A percentile compares a stretch with the other conserved stretches of the same genome.
Evolutionary conservation across 345 rosid species (phyloP).

Genomic region (Syzygium oleosum): DNA sequence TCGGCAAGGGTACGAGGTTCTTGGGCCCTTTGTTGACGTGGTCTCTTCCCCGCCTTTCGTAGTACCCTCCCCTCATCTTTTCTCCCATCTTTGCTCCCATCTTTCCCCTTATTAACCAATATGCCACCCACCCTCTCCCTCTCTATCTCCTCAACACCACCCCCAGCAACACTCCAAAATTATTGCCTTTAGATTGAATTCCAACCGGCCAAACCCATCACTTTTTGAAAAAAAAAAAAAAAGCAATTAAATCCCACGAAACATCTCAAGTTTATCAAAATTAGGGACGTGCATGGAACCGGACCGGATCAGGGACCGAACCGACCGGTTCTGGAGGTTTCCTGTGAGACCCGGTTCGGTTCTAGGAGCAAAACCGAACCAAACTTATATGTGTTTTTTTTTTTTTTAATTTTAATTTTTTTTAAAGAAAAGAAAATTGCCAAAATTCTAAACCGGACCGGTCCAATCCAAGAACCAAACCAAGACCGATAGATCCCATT

Average conservation of each 20-base stretch:
- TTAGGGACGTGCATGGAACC: too few species aligned
- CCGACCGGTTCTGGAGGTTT: too few species aligned
- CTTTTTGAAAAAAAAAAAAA: not conserved
- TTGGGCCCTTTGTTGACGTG: conserved; percentile 19
- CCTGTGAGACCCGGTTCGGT: too few species aligned
- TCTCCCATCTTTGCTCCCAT: not conserved
- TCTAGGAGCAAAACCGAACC: too few species aligned
- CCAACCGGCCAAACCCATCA: not conserved
- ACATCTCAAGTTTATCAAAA: not conserved
- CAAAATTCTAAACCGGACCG: too few species aligned
- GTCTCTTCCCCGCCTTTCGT: conserved; percentile 29
- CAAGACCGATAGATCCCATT: too few species aligned
- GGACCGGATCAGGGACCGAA: too few species aligned
- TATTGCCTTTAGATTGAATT: not conserved
- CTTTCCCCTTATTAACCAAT: conserved; percentile 8
- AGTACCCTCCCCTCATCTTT: not conserved
- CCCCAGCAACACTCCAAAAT: not conserved
- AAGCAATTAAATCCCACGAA: not conserved
- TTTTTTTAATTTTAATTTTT: too few species aligned
- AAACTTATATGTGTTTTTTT: too few species aligned
- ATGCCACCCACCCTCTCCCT: not conserved
- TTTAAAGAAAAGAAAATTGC: too few species aligned
- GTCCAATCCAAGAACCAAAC: too few species aligned
- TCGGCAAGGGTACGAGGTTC: conserved; percentile 49
- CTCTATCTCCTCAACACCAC: not conserved